Evolutionary conservation across 345 rosid species (phyloP), one percentile per base, ranked within the genome.

Genomic region (Eucalyptus marginata): DNA sequence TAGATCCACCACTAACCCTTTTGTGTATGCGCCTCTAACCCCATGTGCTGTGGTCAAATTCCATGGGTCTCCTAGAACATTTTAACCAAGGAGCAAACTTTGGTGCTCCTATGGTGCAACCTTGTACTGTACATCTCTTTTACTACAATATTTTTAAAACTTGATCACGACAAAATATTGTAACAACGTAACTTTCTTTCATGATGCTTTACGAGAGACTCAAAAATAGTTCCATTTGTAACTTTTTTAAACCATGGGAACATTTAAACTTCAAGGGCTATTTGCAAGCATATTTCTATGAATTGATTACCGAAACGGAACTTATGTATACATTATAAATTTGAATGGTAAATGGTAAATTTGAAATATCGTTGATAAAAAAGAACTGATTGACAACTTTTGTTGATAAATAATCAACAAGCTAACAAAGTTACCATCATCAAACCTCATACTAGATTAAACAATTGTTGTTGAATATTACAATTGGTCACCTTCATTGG

Each of bases 21-120:
- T 11, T 27, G 7, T 0, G 6, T 25, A 59, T 59, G 66, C 29
- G 0, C 7, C 12, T 59, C 7, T 16, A 5, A 12, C 16, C 68
- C 13, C n/a, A 27, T 31, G 0, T 58, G 59, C 59, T 27, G 0
- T 27, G n/a, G n/a, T 59, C n/a, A 59, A 25, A 29, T 62, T 62
- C 31, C 33, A 59, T 13, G 17, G 33, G 18, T 64, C 16, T 27
- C 31, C 16, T 0, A 59, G 33, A 59, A n/a, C 68, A 1, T 59
- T 59, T 59, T 27, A 59, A 59, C 31, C 8, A 16, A 14, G 31
- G 36, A 64, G 18, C 40, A 29, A 29, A 62, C 16, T 62, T 27
- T 62, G 17, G 68, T 62, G 68, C 6, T 62, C 31, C 68, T 29
- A 2, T 12, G 68, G 68, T 29, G 14, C 68, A 27, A 29, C 68